These are phyloP conservation scores for Erythrophleum fordii DNA, from an alignment of 306 rosid species.

Conservation along the genomic window DNA sequence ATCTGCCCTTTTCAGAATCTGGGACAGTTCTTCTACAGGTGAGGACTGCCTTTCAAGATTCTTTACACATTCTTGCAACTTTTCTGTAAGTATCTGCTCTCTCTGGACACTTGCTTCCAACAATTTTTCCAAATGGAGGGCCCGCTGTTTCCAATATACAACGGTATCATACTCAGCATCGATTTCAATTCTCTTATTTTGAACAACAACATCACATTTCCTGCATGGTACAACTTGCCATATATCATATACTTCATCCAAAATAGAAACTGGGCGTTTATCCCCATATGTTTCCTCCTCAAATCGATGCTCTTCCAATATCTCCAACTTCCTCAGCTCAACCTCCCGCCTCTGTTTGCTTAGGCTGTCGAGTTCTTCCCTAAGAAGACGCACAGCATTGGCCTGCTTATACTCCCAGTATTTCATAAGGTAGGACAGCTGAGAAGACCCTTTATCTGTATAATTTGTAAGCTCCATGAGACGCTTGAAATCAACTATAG, in stretches of 20 bases:
- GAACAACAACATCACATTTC: constrained; percentile 68
- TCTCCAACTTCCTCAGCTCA: constrained; percentile 88
- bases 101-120: constrained; percentile 75
- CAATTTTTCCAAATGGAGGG: constrained; percentile 64
- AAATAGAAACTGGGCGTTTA: constrained; percentile 84
- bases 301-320: constrained; percentile 73
- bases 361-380: constrained; percentile 84
- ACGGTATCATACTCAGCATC: constrained; percentile 81
- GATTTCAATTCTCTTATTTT: constrained; percentile 70
- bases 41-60: constrained; percentile 77
- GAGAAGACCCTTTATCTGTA: constrained; percentile 88
- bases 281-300: constrained; percentile 77
- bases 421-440: constrained; percentile 73
- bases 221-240: constrained; percentile 72
- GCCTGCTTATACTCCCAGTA: constrained; percentile 96
- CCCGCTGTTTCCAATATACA: constrained; percentile 83
- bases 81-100: constrained; percentile 72
- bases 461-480: constrained; percentile 83
- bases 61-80: constrained; percentile 75
- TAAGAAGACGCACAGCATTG: constrained; percentile 80
- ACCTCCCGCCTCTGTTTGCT: constrained; percentile 77
- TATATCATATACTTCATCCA: constrained; percentile 82
- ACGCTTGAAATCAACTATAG: constrained; percentile 82
- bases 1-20: constrained; percentile 56
- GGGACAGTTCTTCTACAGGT: constrained; percentile 90